A percentile compares a stretch with the other conserved stretches of the same genome.
These are phyloP conservation scores for Vanilla planifolia DNA, from an alignment of 106 monocot species.

Conservation along the genomic window DNA sequence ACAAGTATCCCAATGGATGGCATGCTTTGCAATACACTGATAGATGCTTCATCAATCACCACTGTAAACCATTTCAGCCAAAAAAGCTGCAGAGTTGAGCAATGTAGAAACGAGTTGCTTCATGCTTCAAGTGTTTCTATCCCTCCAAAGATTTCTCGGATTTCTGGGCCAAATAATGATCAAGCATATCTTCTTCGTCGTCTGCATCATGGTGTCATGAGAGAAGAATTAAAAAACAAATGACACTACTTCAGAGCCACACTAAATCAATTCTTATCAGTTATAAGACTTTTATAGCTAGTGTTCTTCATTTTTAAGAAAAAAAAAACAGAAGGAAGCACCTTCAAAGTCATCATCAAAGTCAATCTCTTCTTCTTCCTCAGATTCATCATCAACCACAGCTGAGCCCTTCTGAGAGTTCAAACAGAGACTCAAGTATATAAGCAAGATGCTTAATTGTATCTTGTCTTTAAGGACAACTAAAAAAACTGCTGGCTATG, in stretches of 20 bases:
- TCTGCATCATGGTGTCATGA: no score
- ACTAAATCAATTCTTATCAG: no score
- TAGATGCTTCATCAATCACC: no score
- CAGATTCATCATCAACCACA: conserved; percentile 58
- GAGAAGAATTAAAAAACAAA: conserved; percentile 7
- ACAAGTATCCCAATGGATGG: no score
- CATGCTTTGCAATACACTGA: no score
- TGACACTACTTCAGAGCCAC: not conserved
- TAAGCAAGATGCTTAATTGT: not conserved
- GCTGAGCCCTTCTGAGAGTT: conserved; percentile 64
- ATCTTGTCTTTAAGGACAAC: not conserved
- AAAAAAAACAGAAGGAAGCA: conserved; percentile 9
- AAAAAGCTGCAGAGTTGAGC: no score
- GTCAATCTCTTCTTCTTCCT: conserved; percentile 89
- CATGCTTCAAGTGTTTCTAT: conserved; percentile 23
- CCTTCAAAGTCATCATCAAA: conserved; percentile 99
- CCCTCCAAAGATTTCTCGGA: conserved; percentile 38
- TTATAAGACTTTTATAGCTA: no score
- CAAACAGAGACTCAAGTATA: not conserved
- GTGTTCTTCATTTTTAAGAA: no score
- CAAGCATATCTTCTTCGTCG: conserved; percentile 99
- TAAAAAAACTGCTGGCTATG: no score
- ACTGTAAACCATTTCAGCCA: no score
- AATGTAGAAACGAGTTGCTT: no score
- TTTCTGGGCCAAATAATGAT: conserved; percentile 83